Evolutionary conservation across 2,329 filamentous ascomycete genomes (phyloP), one percentile per base, ranked within the genome.

Genomic region (Chrysoporthe cubensis): DNA sequence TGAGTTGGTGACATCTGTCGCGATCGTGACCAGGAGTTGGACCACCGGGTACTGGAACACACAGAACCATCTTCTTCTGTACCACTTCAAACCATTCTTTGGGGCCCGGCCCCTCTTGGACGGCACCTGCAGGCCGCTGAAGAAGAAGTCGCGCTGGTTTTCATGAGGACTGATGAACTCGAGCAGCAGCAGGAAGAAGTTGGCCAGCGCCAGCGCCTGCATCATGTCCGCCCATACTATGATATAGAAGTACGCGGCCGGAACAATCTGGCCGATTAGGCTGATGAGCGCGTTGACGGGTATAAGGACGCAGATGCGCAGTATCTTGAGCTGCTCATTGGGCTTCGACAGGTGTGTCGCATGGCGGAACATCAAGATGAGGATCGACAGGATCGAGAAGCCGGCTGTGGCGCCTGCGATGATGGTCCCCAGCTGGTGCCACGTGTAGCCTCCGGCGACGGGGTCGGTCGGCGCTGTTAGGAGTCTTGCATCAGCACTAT

Each of bases 101-200:
- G 62, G 67, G 16, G 67, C 71, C 2, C 66, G 69, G 2, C 64
- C 58, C 54, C 74, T 77, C 61, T 74, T 74, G 43, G 71, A 71
- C 14, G 69, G 75, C 16, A 76, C 72, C 32, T 74, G 72, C 4
- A 81, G 69, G 6, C 75, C 75, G 4, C 75, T 71, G 66, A 82
- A 79, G 71, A 80, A 81, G 26, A 76, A 71, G 8, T 77, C 75
- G 5, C 78, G 74, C 40, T 74, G 74, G 13, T 73, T 70, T 11
- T 76, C 71, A 62, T 77, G 75, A 3, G 79, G 76, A 21, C 74
- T 78, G 13, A 83, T 72, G 61, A 77, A 82, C 58, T 80, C 80
- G 70, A 79, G 80, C 44, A 83, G 72, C 37, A 83, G 75, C 11
- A 83, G 74, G 69, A 82, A 81, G 71, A 83, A 83, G 16, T 76